Evolutionary conservation across 2,329 filamentous ascomycete genomes (phyloP).

Genomic region (Fusarium nisikadoi): DNA sequence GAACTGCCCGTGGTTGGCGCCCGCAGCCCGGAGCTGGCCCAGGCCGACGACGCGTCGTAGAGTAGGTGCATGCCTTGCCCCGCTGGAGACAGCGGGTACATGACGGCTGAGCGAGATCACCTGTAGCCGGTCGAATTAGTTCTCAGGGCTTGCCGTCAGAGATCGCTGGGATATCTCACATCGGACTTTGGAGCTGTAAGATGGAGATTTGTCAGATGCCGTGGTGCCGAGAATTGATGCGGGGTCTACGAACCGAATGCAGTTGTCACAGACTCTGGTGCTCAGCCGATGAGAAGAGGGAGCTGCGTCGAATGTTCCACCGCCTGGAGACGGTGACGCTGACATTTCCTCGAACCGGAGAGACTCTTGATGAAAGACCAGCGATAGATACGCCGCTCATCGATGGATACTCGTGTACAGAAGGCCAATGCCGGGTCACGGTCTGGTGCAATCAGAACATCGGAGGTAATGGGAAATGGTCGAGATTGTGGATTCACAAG

Average conservation of each 20-base stretch:
- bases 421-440: too few species aligned
- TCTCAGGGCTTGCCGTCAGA: not conserved
- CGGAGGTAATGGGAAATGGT: not conserved
- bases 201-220: not conserved
- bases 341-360: not conserved
- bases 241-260: not conserved
- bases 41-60: not conserved
- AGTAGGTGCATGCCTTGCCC: not conserved
- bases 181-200: not conserved
- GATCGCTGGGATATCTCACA: not conserved
- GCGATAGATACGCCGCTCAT: not conserved
- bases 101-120: not conserved
- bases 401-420: too few species aligned
- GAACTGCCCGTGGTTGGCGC: too few species aligned
- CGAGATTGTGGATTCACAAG: not conserved
- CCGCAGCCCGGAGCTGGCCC: not conserved
- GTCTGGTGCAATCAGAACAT: too few species aligned
- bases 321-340: not conserved
- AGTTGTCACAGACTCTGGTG: not conserved
- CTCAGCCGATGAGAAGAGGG: not conserved
- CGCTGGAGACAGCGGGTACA: not conserved
- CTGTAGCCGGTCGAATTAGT: not conserved
- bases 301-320: not conserved
- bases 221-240: too few species aligned
- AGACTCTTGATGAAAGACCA: not conserved